Percentiles rank a stretch among this genome's conserved stretches.
These are phyloP conservation scores for Lachnum nothofagi DNA, from an alignment of 2,329 filamentous ascomycete species.

Conservation along the genomic window DNA sequence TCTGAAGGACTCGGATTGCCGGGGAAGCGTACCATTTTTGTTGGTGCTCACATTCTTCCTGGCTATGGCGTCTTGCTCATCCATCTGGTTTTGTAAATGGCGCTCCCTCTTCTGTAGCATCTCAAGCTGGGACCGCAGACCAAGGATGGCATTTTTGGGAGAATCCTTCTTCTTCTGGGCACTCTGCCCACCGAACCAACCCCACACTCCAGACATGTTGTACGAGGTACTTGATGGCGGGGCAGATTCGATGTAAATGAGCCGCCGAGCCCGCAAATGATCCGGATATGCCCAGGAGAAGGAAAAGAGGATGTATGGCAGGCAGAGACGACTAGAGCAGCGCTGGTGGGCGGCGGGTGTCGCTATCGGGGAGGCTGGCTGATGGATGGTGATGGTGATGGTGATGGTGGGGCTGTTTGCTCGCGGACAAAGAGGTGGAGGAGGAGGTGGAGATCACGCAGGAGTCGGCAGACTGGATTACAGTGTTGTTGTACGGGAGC, in stretches of 20 bases:
- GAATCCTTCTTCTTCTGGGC: conserved; percentile 85
- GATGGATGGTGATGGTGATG: conserved; percentile 22
- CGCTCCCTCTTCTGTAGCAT: conserved; percentile 97
- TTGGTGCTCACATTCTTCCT: conserved; percentile 84
- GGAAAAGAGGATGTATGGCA: background rate
- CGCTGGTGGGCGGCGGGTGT: background rate
- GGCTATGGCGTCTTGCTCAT: conserved; percentile 83
- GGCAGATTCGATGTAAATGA: conserved; percentile 10
- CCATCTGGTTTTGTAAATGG: conserved; percentile 85
- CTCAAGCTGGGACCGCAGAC: conserved; percentile 80
- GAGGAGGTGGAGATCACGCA: conserved; percentile 3
- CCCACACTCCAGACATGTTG: conserved; percentile 66
- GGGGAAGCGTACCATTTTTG: conserved; percentile 69
- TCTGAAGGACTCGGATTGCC: background rate
- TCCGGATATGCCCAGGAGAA: background rate
- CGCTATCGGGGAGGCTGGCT: conserved; percentile 22
- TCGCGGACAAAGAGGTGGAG: conserved; percentile 14
- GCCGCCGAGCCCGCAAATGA: conserved; percentile 8
- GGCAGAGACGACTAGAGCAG: background rate
- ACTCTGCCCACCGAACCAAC: conserved; percentile 84
- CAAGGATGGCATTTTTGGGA: conserved; percentile 93
- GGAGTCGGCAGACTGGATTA: too few relatives aligned
- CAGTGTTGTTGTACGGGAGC: background rate
- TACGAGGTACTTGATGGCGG: conserved; percentile 12
- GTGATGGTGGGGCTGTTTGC: conserved; percentile 27